These are phyloP conservation scores for Plectosphaerella plurivora DNA, from an alignment of 2,329 filamentous ascomycete species.

Conservation along the genomic window DNA sequence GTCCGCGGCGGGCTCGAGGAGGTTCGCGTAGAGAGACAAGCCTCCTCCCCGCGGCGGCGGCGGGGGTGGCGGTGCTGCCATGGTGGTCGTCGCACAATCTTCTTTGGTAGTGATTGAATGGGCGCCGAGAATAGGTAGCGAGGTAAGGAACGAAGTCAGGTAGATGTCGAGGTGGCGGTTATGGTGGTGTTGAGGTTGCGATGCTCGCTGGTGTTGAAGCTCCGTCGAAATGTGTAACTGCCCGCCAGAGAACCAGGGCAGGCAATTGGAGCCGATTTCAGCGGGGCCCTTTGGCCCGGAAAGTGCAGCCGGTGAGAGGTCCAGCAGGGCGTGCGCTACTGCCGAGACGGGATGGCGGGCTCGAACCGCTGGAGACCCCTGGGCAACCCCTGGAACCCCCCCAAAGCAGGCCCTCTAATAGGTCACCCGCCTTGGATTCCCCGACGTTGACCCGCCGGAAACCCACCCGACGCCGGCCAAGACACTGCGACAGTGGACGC, in stretches of 20 bases:
- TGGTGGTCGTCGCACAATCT: slow-evolving; percentile 6
- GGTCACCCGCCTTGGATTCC: slow-evolving; percentile 5
- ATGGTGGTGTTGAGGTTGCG: background rate
- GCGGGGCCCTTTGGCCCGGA: too few relatives aligned
- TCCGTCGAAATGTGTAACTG: background rate
- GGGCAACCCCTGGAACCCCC: too few relatives aligned
- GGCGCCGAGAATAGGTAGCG: too few relatives aligned
- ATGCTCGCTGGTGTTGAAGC: background rate
- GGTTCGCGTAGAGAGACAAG: slow-evolving; percentile 79
- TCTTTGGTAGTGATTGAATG: too few relatives aligned
- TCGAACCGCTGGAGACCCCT: background rate
- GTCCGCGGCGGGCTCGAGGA: slow-evolving; percentile 58
- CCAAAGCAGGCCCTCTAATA: background rate
- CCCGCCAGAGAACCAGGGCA: background rate
- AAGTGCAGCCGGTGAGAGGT: too few relatives aligned
- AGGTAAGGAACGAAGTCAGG: too few relatives aligned
- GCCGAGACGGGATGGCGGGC: background rate
- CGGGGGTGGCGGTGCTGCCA: slow-evolving; percentile 26
- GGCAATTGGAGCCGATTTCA: too few relatives aligned
- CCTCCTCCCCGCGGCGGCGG: slow-evolving; percentile 40
- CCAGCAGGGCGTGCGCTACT: background rate
- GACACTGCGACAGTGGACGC: background rate
- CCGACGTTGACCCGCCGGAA: slow-evolving; percentile 4
- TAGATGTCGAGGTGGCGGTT: background rate
- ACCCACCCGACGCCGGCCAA: slow-evolving; percentile 1